Percentiles rank a stretch among this genome's conserved stretches.
phyloP scores from a whole-genome alignment of 1,284 basidiomycete species.

The Cutaneotrichosporon cutaneum region DNA sequence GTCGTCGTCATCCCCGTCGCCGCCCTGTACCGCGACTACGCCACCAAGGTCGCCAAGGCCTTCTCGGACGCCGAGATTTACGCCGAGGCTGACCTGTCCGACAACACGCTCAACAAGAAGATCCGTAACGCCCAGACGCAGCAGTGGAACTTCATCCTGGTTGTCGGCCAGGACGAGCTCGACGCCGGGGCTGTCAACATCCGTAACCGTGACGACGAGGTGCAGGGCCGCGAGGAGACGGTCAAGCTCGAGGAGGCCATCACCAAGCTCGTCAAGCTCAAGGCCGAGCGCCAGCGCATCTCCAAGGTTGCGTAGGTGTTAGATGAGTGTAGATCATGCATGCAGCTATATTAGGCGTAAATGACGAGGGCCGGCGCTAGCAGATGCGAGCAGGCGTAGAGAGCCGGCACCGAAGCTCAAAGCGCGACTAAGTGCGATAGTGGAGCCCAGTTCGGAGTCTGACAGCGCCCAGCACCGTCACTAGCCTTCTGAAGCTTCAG shows the following conservation, averaged over 20 bases:
- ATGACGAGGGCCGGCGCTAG: too few species aligned
- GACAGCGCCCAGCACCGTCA: background rate
- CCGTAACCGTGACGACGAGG: conserved; percentile 82
- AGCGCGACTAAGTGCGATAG: too few species aligned
- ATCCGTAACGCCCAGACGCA: conserved; percentile 88
- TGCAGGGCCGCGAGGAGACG: conserved; percentile 51
- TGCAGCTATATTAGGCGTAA: background rate
- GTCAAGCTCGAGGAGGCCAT: conserved; percentile 45
- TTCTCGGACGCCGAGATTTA: conserved; percentile 74
- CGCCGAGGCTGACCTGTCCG: conserved; percentile 87
- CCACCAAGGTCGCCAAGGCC: conserved; percentile 60
- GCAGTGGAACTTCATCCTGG: conserved; percentile 92
- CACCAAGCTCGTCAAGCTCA: conserved; percentile 42
- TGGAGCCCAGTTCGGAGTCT: too few species aligned
- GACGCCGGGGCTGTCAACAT: conserved; percentile 86
- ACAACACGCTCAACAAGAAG: conserved; percentile 95
- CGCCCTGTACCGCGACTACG: conserved; percentile 79
- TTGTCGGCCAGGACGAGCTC: conserved; percentile 91
- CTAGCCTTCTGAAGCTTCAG: background rate
- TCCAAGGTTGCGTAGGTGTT: conserved; percentile 26
- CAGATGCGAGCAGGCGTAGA: too few species aligned
- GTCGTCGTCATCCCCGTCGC: conserved; percentile 93
- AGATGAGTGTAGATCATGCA: conserved; percentile 3
- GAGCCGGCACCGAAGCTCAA: too few species aligned
- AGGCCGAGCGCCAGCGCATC: conserved; percentile 36